phyloP scores from a whole-genome alignment of 2,329 filamentous ascomycete genomes.

The Diaporthe destruens region DNA sequence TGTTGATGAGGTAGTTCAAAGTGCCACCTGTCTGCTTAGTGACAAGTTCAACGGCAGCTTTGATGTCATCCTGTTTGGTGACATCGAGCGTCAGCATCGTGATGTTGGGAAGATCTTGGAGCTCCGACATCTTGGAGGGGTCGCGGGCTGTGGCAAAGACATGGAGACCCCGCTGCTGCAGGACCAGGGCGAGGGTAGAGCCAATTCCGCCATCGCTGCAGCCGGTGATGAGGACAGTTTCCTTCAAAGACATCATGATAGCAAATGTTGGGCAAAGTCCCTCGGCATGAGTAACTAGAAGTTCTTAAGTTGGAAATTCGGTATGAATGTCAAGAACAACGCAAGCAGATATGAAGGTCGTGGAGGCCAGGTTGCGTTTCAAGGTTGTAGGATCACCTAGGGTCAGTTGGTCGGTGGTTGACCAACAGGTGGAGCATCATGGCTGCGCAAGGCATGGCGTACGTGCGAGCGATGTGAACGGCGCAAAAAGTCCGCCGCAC shows the following conservation, averaged over 20 bases:
- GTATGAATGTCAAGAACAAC: neutral
- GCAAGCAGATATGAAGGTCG: neutral
- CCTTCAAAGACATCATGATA: constrained; percentile 41
- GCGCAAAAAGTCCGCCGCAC: too few relatives aligned
- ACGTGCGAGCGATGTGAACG: too few relatives aligned
- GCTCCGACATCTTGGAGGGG: constrained; percentile 45
- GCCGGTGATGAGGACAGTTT: constrained; percentile 49
- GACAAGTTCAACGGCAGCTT: constrained; percentile 44
- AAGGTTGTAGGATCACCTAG: neutral
- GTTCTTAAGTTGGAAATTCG: neutral
- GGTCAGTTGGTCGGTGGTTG: neutral
- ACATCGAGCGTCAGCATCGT: constrained; percentile 47
- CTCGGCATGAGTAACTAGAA: neutral
- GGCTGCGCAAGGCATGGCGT: too few relatives aligned
- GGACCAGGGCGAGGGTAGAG: constrained; percentile 44
- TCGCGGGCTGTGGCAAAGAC: constrained; percentile 48
- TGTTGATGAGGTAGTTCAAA: constrained; percentile 47
- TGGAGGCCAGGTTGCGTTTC: neutral
- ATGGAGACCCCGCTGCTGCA: constrained; percentile 46
- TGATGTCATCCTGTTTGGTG: constrained; percentile 43
- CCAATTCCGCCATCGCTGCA: constrained; percentile 50
- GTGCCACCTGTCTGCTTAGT: constrained; percentile 44
- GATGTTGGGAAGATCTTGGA: constrained; percentile 44
- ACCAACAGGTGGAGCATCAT: neutral
- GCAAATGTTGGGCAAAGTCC: neutral